phyloP scores from a whole-genome alignment of 768 basidiomycete species.

The Pisolithus marmoratus region DNA sequence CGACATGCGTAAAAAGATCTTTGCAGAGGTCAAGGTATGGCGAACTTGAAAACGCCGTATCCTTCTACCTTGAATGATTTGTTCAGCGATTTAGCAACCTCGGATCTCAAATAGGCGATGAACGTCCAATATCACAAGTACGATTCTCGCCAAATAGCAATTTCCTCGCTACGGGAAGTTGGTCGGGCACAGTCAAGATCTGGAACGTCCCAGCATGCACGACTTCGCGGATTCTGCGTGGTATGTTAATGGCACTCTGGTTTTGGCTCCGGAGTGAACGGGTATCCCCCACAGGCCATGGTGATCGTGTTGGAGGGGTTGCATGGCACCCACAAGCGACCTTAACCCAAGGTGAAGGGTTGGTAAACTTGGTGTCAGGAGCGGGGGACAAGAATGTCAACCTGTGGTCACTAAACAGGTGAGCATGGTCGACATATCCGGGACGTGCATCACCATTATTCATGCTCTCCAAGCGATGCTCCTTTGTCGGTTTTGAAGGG shows the following conservation, averaged over 20 bases:
- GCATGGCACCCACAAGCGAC: conserved; percentile 98
- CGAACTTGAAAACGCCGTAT: background rate
- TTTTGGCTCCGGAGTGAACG: conserved; percentile 1
- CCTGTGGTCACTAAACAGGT: conserved; percentile 88
- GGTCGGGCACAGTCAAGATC: conserved; percentile 91
- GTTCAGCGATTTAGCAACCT: conserved; percentile 80
- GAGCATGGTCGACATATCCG: conserved; percentile 10
- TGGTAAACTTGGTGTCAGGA: conserved; percentile 85
- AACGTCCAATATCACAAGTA: conserved; percentile 88
- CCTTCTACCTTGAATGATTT: background rate
- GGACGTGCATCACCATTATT: conserved; percentile 1
- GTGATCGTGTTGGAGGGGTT: conserved; percentile 88
- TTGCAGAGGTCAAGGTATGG: conserved; percentile 81
- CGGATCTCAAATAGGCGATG: conserved; percentile 97
- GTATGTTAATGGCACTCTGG: conserved; percentile 32
- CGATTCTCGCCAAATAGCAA: conserved; percentile 91
- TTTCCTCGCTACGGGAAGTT: conserved; percentile 87
- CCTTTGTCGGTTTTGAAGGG: conserved; percentile 85
- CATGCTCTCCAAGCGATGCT: conserved; percentile 52
- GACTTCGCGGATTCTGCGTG: conserved; percentile 66
- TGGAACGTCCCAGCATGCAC: conserved; percentile 96
- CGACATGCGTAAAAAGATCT: conserved; percentile 88
- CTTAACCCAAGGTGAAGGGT: conserved; percentile 51
- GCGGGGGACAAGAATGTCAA: conserved; percentile 83
- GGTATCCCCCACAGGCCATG: conserved; percentile 55